Conservation (phyloP, 2,329 filamentous ascomycete genomes). For the Cytospora schulzeri region DNA sequence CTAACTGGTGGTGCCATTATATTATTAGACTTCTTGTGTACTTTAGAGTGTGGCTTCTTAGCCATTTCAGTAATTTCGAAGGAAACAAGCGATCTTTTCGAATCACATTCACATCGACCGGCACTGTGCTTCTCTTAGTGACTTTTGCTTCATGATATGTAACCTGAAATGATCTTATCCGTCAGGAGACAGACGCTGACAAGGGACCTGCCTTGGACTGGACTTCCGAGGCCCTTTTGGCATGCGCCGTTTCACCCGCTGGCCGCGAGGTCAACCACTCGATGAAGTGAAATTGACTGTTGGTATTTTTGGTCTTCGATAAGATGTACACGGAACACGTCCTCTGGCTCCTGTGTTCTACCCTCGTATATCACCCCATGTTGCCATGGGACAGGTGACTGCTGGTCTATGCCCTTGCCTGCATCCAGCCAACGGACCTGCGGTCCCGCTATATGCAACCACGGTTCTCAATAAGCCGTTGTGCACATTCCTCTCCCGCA, state of each 20-base stretch:
- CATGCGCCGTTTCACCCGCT: background rate
- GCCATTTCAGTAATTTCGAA: background rate
- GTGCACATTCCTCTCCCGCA: background rate
- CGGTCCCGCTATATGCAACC: too few relatives aligned
- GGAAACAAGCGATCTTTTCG: background rate
- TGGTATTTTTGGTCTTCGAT: background rate
- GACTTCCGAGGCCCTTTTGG: background rate
- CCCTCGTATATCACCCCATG: background rate
- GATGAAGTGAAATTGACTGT: background rate
- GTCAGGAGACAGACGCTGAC: background rate
- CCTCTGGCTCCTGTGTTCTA: background rate
- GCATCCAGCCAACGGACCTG: background rate
- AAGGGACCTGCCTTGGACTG: background rate
- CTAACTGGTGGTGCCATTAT: background rate
- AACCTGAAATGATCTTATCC: background rate
- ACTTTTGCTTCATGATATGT: background rate
- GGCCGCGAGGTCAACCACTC: background rate
- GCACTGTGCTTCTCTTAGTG: background rate
- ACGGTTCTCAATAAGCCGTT: background rate
- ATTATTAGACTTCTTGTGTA: background rate
- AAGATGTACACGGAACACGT: background rate
- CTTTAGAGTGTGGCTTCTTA: background rate
- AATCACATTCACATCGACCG: background rate
- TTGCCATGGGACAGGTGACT: background rate
- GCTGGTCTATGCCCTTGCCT: background rate